phyloP scores from a whole-genome alignment of 805 yeast genomes.

The Lachancea cidri region DNA sequence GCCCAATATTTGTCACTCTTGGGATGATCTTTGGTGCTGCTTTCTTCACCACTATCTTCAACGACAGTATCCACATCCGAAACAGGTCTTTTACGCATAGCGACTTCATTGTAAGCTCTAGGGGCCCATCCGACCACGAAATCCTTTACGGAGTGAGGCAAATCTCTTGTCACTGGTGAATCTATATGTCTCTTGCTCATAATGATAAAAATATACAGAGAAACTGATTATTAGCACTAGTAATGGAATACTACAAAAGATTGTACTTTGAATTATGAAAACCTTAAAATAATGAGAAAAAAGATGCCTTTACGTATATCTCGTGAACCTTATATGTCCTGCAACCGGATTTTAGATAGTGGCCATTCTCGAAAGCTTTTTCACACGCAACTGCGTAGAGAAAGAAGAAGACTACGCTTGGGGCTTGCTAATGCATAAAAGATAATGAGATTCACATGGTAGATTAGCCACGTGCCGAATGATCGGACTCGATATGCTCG shows the following conservation, averaged over 20 bases:
- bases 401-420: no score
- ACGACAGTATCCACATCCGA: background rate
- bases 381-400: background rate
- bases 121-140: conserved; percentile 40
- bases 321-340: conserved; percentile 1
- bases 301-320: no score
- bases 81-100: conserved; percentile 26
- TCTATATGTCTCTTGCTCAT: conserved; percentile 14
- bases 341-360: background rate
- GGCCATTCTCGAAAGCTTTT: background rate
- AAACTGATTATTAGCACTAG: no score
- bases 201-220: no score
- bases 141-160: conserved; percentile 40
- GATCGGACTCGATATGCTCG: no score
- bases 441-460: background rate
- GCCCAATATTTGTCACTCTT: conserved; percentile 47
- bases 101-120: conserved; percentile 40
- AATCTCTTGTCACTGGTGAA: conserved; percentile 39
- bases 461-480: background rate
- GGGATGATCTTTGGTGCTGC: background rate
- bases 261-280: no score
- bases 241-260: no score
- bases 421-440: background rate
- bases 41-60: background rate
- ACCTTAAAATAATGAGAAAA: no score